phyloP scores from a whole-genome alignment of 345 rosid species.

The Eucalyptus erythrocorys region DNA sequence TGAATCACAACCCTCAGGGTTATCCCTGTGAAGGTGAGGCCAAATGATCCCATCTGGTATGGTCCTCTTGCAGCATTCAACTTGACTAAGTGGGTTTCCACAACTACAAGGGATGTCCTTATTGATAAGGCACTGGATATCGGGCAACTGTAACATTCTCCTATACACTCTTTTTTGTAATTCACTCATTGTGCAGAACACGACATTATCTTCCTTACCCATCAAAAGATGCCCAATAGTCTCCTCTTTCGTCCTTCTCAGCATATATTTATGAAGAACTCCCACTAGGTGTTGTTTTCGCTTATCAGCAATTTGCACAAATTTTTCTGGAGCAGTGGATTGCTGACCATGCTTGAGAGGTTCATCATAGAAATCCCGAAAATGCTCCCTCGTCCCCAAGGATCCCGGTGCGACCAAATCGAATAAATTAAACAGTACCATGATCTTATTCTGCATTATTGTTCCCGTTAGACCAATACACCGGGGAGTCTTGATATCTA shows the following conservation, averaged over 20 bases:
- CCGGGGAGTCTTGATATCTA: slow-evolving; percentile 40
- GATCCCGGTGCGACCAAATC: slow-evolving; percentile 91
- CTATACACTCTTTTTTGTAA: slow-evolving; percentile 69
- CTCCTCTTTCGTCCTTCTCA: slow-evolving; percentile 94
- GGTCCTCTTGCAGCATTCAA: slow-evolving; percentile 82
- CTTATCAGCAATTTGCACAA: slow-evolving; percentile 63
- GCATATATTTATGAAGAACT: slow-evolving; percentile 67
- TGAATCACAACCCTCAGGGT: slow-evolving; percentile 84
- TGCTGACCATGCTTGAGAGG: slow-evolving; percentile 93
- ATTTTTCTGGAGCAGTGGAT: slow-evolving; percentile 68
- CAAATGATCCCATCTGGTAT: slow-evolving; percentile 83
- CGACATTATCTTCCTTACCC: slow-evolving; percentile 98
- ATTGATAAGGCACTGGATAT: slow-evolving; percentile 78
- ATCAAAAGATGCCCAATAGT: slow-evolving; percentile 93
- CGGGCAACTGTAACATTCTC: slow-evolving; percentile 82
- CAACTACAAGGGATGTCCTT: slow-evolving; percentile 81
- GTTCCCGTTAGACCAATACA: slow-evolving; percentile 92
- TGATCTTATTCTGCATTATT: slow-evolving; percentile 84
- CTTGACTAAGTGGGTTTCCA: slow-evolving; percentile 87
- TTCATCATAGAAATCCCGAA: slow-evolving; percentile 73
- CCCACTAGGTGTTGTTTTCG: slow-evolving; percentile 65
- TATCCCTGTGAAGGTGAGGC: slow-evolving; percentile 80
- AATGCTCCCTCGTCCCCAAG: slow-evolving; percentile 84
- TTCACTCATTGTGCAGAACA: slow-evolving; percentile 91
- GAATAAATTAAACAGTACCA: slow-evolving; percentile 81